Evolutionary conservation across 2,329 filamentous ascomycete genomes (phyloP).

Genomic region (Pseudogymnoascus sp.): DNA sequence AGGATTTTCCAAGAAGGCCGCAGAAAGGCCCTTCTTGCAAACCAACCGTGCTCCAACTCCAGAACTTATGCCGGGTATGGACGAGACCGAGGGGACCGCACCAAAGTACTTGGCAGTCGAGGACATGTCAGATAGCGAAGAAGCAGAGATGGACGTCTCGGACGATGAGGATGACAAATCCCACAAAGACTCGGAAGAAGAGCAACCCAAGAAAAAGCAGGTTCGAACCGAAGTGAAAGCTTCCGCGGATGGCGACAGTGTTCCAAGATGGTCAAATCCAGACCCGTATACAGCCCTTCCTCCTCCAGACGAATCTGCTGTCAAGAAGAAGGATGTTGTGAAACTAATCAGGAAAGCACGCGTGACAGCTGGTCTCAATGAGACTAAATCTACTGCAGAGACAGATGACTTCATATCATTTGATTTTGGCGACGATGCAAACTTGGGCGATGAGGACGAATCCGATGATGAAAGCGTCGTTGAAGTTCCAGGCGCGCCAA

Average conservation of each 20-base stretch:
- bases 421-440: constrained; percentile 55
- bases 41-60: constrained; percentile 30
- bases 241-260: constrained; percentile 35
- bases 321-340: constrained; percentile 80
- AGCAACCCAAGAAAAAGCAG: constrained; percentile 40
- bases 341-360: constrained; percentile 88
- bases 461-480: constrained; percentile 20
- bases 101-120: constrained; percentile 49
- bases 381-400: constrained; percentile 47
- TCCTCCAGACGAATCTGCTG: constrained; percentile 63
- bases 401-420: constrained; percentile 87
- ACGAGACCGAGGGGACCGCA: constrained; percentile 22
- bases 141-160: constrained; percentile 55
- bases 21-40: constrained; percentile 28
- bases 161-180: constrained; percentile 32
- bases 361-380: constrained; percentile 44
- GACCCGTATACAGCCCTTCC: constrained; percentile 88
- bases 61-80: constrained; percentile 30
- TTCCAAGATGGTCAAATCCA: constrained; percentile 88
- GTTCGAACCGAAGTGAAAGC: constrained; percentile 30
- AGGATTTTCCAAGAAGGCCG: constrained; percentile 22
- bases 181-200: constrained; percentile 26
- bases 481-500: constrained; percentile 22
- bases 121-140: constrained; percentile 56
- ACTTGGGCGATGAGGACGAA: constrained; percentile 31